These are phyloP conservation scores for Fraxinus sp. DNA, from an alignment of 305 asterid genomes.

Conservation along the genomic window DNA sequence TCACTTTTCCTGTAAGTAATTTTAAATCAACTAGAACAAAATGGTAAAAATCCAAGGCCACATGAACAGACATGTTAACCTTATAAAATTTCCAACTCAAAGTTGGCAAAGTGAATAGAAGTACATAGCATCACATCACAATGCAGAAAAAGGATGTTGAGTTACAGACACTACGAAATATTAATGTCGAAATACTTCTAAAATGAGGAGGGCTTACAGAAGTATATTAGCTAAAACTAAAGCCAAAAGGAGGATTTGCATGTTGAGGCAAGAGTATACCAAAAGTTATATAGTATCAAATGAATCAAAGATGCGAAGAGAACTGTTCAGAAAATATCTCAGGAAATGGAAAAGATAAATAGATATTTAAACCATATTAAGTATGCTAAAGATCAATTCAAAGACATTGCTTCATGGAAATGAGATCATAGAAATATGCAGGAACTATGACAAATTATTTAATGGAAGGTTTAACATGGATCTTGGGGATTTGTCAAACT, in stretches of 20 bases:
- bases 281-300: neutral
- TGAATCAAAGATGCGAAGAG: neutral
- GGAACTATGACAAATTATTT: neutral
- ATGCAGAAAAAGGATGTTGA: neutral
- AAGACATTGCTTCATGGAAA: neutral
- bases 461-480: neutral
- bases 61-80: neutral
- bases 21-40: neutral
- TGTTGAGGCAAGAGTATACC: neutral
- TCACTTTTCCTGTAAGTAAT: neutral
- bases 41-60: neutral
- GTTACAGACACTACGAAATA: neutral
- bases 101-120: neutral
- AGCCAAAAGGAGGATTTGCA: neutral
- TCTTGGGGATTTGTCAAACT: neutral
- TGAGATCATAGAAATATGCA: neutral
- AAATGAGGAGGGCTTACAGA: neutral
- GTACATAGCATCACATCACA: neutral
- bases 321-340: neutral
- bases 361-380: neutral
- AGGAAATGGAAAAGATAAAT: neutral
- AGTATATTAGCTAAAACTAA: neutral
- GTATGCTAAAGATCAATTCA: neutral
- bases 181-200: neutral
- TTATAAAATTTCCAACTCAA: neutral